Conservation (phyloP, 805 yeast species). For the Pichia kluyveri region DNA sequence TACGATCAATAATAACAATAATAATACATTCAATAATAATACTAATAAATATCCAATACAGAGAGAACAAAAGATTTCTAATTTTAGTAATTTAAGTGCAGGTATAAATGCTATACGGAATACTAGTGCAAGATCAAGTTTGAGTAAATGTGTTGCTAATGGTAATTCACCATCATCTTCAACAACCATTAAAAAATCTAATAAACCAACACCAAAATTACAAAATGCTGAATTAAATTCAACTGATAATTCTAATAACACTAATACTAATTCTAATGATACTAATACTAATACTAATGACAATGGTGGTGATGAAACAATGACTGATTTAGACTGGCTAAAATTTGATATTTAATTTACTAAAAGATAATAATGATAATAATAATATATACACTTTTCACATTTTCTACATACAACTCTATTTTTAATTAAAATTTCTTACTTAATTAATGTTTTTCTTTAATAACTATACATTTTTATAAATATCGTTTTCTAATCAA, state of each 20-base stretch:
- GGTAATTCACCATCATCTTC: background rate
- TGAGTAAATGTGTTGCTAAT: slow-evolving; percentile 5
- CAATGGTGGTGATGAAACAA: background rate
- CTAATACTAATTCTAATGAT: no score
- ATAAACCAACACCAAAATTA: background rate
- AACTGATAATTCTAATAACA: background rate
- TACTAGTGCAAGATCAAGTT: slow-evolving; percentile 1
- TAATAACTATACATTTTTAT: background rate
- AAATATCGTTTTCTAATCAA: background rate
- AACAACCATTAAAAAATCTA: background rate
- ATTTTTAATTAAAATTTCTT: background rate
- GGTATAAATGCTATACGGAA: slow-evolving; percentile 14
- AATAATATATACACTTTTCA: no score
- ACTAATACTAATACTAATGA: no score
- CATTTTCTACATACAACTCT: no score
- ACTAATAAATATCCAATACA: background rate
- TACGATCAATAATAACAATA: background rate
- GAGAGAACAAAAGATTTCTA: slow-evolving; percentile 5
- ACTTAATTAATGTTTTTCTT: background rate
- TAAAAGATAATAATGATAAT: no score
- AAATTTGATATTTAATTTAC: slow-evolving; percentile 23
- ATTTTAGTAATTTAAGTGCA: slow-evolving; percentile 13
- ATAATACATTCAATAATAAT: background rate
- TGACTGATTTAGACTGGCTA: slow-evolving; percentile 28
- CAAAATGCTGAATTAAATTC: background rate